These are phyloP conservation scores for Penicillium sp. DNA, from an alignment of 2,329 filamentous ascomycete species.

Conservation along the genomic window DNA sequence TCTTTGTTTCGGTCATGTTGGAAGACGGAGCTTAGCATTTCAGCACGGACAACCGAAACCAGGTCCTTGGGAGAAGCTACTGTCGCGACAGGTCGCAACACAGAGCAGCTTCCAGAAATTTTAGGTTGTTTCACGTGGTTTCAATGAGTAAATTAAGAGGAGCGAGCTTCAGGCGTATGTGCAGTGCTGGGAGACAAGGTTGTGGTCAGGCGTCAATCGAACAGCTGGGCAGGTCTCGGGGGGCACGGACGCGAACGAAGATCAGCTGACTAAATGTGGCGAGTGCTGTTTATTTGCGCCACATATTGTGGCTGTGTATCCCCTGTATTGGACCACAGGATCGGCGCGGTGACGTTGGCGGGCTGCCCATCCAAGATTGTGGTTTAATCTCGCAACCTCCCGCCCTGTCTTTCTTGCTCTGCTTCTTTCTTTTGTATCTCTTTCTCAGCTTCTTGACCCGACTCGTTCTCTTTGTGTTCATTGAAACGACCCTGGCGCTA, in stretches of 20 bases:
- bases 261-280: conserved; percentile 26
- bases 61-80: conserved; percentile 26
- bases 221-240: conserved; percentile 4
- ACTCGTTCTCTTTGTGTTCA: conserved; percentile 10
- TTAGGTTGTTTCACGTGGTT: conserved; percentile 11
- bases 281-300: background rate
- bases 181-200: background rate
- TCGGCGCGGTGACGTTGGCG: conserved; percentile 26
- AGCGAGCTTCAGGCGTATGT: conserved; percentile 4
- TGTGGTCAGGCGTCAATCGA: conserved; percentile 6
- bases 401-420: background rate
- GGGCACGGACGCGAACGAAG: conserved; percentile 22
- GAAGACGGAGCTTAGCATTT: conserved; percentile 64
- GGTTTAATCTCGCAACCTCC: conserved; percentile 11
- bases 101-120: conserved; percentile 33
- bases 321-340: conserved; percentile 20
- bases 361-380: background rate
- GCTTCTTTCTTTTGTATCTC: background rate
- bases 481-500: conserved; percentile 11
- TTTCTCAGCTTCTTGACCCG: conserved; percentile 1
- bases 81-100: conserved; percentile 24
- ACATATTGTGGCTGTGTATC: conserved; percentile 18
- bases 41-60: conserved; percentile 40
- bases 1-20: conserved; percentile 76
- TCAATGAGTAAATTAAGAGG: background rate